Base-by-base conservation (phyloP, 805 yeast genomes). In the Sugiyamaella smithiae region DNA sequence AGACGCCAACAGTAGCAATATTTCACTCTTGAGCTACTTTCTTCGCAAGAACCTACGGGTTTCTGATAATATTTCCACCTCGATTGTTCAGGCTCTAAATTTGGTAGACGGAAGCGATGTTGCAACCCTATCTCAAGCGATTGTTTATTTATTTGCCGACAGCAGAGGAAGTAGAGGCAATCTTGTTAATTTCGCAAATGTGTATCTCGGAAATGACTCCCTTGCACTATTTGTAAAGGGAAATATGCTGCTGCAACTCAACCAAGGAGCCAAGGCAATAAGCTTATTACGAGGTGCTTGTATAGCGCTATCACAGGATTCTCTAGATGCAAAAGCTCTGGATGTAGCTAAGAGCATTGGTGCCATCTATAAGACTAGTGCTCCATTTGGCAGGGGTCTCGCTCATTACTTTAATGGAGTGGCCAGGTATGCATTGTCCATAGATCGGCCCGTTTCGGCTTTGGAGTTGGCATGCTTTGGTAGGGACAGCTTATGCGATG, bases 401-500 rank as follows among this genome's bases (percentile, higher is more conserved):
- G 25, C 37, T 7, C 11, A 12, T 3, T 53, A 51, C 40, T 50
- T 24, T 25, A 22, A 26, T 23, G 52, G 41, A 5, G 23, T 25
- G 5, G 40, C 57, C 9, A 14, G 28, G 31, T 36, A 25, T 9
- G 45, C 54, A 9, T 23, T 12, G 33, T 22, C 24, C 11, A 22
- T 17, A 4, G 37, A 43, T 5, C 19, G 14, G 32, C 48, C 23
- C n/a, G 51, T 57, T 12, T 53, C 60, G 12, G 75, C 80, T 0
- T 60, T 73, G 28, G 61, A 64, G 50, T 63, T 76, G 32, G 62
- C 62, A 20, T 60, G 9, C 19, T 14, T 16, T 7, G 38, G 20
- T 7, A 35, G 16, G 5, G 38, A 35, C 6, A 14, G 48, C 40
- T 59, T 58, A 36, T 53, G 55, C 33, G 54, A 61, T 31, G 57